Base-by-base conservation (phyloP, 2,329 filamentous ascomycete species). In the Macrophomina tecta region DNA sequence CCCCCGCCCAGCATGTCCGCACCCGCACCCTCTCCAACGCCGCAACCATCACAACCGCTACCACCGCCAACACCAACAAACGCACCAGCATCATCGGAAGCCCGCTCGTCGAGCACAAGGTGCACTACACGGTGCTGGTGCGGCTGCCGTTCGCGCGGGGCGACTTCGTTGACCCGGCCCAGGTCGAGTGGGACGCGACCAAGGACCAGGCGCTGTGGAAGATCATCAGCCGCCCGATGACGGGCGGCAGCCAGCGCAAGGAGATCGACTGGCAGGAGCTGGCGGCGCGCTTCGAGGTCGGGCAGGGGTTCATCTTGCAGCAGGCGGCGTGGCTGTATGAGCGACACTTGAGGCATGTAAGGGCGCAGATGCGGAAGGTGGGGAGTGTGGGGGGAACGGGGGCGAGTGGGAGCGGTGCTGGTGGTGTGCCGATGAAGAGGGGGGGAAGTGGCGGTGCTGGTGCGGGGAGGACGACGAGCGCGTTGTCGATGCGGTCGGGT, bases 321-420 rank as follows among this genome's bases (percentile, higher is more conserved):
- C 93, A 99, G 79, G 93, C 93, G 69, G 93, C 93, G 78, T 97
- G 93, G 87, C 87, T 98, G 5, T 97, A 95, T 75, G 94, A 98
- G 76, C 86, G 92, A 62, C 93, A 98, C 80, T 87, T 96, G 34
- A 91, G 92, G 0, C 93, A 97, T 76, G 92, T 98, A 56, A 89
- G 92, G 71, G 93, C 91, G 23, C 93, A 97, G 80, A 93, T 98
- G 83, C 89, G 91, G 69, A 95, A 90, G 75, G 88, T 90, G 42
- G 40, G 40, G 45, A 12, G 42, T 28, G 58, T 45, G 3, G 74
- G 85, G 16, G 82, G 84, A 36, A 38, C 36, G 7, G 36, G 36
- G 45, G 58, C 58, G 6, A 74, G 85, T 16, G 82, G 84, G 38
- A 77, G 82, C 36, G 69, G 73, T 18, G 58, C 28, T 16, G 78